phyloP scores from a whole-genome alignment of 169 alveolate species.

The Plasmodium gallinaceum region DNA sequence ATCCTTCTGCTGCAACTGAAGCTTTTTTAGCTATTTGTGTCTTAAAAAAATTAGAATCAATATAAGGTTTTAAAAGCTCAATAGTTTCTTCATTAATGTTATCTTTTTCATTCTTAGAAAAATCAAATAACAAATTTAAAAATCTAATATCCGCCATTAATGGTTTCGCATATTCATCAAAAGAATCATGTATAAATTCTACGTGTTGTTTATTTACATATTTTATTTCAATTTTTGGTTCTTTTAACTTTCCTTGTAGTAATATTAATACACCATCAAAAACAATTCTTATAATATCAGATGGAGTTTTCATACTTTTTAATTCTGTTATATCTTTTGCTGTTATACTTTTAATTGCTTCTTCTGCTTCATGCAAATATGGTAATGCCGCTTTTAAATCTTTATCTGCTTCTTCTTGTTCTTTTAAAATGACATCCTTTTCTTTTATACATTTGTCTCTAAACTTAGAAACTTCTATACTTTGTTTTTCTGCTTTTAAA shows the following conservation, averaged over 20 bases:
- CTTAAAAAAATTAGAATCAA: conserved; percentile 88
- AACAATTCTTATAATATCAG: conserved; percentile 93
- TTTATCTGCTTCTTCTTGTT: conserved; percentile 94
- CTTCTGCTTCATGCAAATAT: conserved; percentile 92
- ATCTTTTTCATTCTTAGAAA: conserved; percentile 93
- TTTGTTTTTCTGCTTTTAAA: conserved; percentile 94
- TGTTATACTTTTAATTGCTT: conserved; percentile 93
- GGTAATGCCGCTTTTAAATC: conserved; percentile 96
- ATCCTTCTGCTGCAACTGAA: conserved; percentile 92
- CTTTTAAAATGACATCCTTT: conserved; percentile 90
- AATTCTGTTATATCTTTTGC: conserved; percentile 94
- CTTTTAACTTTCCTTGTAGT: conserved; percentile 83
- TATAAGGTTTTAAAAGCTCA: conserved; percentile 95
- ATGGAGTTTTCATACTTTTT: conserved; percentile 92
- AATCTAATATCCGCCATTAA: conserved; percentile 91
- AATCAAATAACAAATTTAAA: conserved; percentile 90
- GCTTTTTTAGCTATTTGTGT: conserved; percentile 91
- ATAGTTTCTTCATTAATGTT: conserved; percentile 96
- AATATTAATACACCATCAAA: conserved; percentile 93
- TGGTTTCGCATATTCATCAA: conserved; percentile 92
- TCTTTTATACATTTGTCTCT: conserved; percentile 90
- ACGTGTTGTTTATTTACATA: conserved; percentile 87
- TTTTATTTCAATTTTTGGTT: conserved; percentile 80
- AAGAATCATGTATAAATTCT: conserved; percentile 93
- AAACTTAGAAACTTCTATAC: conserved; percentile 92